These are phyloP conservation scores for Tulasnella sp. DNA, from an alignment of 768 basidiomycete genomes.

Conservation along the genomic window DNA sequence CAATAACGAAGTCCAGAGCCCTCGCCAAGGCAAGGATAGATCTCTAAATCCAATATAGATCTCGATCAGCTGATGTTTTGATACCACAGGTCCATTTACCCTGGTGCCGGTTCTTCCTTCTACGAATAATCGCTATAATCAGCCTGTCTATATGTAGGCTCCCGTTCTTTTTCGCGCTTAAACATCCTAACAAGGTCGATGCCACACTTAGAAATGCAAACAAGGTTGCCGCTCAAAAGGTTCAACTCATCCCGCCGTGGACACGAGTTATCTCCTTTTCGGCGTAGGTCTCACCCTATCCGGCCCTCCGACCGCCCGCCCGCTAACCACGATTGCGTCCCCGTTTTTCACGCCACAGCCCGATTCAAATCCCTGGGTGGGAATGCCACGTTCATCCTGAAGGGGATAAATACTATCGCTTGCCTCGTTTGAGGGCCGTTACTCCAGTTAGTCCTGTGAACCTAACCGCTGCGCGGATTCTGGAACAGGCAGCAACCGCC, in stretches of 20 bases:
- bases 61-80: neutral
- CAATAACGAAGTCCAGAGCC: neutral
- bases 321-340: neutral
- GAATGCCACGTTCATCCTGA: conserved; percentile 11
- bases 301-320: neutral
- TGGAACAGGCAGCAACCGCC: neutral
- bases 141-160: neutral
- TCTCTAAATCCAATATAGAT: neutral
- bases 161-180: neutral
- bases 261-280: neutral
- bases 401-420: neutral
- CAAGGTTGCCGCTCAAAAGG: neutral
- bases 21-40: neutral
- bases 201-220: neutral
- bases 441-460: neutral
- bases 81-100: neutral
- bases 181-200: neutral
- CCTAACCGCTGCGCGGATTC: neutral
- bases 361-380: neutral
- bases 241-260: neutral
- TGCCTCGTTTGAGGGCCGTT: neutral
- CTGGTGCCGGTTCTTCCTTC: neutral
- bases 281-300: neutral
- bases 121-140: neutral
- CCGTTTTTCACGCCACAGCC: neutral